A percentile compares a stretch with the other conserved stretches of the same genome.
Conservation (phyloP, 352 stramenopile species). For the Blastocystis sp. region DNA sequence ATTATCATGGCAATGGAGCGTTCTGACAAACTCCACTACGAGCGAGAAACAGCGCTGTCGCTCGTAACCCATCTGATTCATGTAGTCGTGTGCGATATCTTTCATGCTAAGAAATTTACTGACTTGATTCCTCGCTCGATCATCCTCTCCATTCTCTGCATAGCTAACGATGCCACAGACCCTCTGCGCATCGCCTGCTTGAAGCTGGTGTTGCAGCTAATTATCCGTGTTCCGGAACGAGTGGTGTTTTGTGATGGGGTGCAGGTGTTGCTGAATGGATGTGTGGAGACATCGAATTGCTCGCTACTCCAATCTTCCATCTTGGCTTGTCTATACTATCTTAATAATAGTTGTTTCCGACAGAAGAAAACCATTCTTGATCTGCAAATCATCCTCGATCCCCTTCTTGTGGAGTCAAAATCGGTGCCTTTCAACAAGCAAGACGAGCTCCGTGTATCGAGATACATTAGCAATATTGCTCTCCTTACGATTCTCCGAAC, state of each 20-base stretch:
- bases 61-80: not conserved
- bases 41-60: not conserved
- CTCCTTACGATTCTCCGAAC: constrained; percentile 42
- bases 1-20: constrained; percentile 41
- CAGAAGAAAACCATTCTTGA: constrained; percentile 61
- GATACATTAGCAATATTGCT: constrained; percentile 36
- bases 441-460: not conserved
- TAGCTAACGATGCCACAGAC: constrained; percentile 26
- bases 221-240: constrained; percentile 16
- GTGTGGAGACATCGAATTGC: constrained; percentile 39
- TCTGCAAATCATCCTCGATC: constrained; percentile 33
- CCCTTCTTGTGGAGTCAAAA: constrained; percentile 21
- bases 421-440: not conserved
- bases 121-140: constrained; percentile 52
- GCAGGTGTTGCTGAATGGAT: constrained; percentile 21
- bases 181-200: constrained; percentile 12
- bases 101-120: not conserved
- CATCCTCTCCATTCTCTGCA: constrained; percentile 53
- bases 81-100: not conserved
- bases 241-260: constrained; percentile 46
- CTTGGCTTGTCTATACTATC: constrained; percentile 16
- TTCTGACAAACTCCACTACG: constrained; percentile 3
- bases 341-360: constrained; percentile 1
- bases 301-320: not conserved
- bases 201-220: not conserved